These are phyloP conservation scores for Saccharomycopsis hybrid DNA, from an alignment of 1,139 yeast genomes.

Conservation along the genomic window DNA sequence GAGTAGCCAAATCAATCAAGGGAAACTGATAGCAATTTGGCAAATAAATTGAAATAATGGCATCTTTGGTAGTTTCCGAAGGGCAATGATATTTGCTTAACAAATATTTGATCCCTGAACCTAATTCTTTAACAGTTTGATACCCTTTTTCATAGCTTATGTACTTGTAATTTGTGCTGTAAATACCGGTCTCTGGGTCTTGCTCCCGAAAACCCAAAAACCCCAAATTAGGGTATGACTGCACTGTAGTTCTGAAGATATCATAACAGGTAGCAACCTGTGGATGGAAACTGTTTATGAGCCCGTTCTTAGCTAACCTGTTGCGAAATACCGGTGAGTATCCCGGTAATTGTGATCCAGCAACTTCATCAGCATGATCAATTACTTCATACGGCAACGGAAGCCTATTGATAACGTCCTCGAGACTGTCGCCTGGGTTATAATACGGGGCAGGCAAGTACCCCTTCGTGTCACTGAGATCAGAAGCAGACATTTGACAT, in stretches of 20 bases:
- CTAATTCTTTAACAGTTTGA: background rate
- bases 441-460: constrained; percentile 6
- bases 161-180: constrained; percentile 11
- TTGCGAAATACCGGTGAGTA: constrained; percentile 22
- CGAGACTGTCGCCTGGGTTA: constrained; percentile 8
- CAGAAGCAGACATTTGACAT: too few species aligned
- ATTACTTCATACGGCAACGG: background rate
- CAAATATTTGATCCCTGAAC: constrained; percentile 1
- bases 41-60: constrained; percentile 4
- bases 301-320: constrained; percentile 14
- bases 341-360: constrained; percentile 7
- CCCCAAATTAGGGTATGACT: constrained; percentile 25
- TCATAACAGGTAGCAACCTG: constrained; percentile 36
- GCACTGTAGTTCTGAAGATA: constrained; percentile 32
- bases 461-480: too few species aligned
- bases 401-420: background rate
- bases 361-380: constrained; percentile 2
- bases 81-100: too few species aligned
- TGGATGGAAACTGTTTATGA: constrained; percentile 34
- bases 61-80: background rate
- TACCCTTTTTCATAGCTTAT: constrained; percentile 11
- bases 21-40: constrained; percentile 46
- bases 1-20: constrained; percentile 50
- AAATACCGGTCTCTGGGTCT: background rate
- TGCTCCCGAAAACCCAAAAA: constrained; percentile 22